Conservation (phyloP, 345 rosid genomes). For the Pistacia vera region DNA sequence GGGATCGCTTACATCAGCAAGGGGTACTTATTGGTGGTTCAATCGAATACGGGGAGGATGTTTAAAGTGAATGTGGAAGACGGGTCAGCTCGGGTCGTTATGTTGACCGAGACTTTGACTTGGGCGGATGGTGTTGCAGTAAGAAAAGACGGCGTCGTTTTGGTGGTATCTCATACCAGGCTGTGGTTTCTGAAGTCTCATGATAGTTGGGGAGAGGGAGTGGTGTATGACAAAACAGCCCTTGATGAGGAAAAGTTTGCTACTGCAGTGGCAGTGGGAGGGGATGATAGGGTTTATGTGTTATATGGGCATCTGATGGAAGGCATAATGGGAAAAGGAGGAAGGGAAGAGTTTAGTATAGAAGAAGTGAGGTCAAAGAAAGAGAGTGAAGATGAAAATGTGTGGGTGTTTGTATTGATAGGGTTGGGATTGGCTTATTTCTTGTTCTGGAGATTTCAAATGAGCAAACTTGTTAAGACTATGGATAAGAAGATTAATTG, state of each 20-base stretch:
- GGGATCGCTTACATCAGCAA: conserved; percentile 79
- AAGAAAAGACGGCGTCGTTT: conserved; percentile 61
- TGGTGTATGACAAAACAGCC: conserved; percentile 60
- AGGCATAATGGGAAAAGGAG: conserved; percentile 41
- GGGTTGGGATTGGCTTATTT: conserved; percentile 85
- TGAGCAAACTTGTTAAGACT: conserved; percentile 61
- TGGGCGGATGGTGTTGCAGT: conserved; percentile 68
- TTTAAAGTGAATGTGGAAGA: conserved; percentile 74
- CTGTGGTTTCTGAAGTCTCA: conserved; percentile 75
- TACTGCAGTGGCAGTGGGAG: conserved; percentile 59
- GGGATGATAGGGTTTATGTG: conserved; percentile 70
- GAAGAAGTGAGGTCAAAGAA: conserved; percentile 58
- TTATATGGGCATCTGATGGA: conserved; percentile 64
- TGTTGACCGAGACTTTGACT: conserved; percentile 47
- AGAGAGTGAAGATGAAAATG: conserved; percentile 52
- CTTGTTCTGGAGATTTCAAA: conserved; percentile 73
- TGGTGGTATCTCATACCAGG: conserved; percentile 59
- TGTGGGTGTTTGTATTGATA: conserved; percentile 62
- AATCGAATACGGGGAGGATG: conserved; percentile 84
- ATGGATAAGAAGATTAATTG: conserved; percentile 57
- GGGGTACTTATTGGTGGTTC: conserved; percentile 78
- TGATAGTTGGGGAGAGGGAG: conserved; percentile 79
- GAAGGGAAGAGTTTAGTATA: conserved; percentile 53
- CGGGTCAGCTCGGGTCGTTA: conserved; percentile 63
- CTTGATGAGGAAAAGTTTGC: conserved; percentile 65